Percentiles rank a stretch among this genome's conserved stretches.
phyloP scores from a whole-genome alignment of 768 basidiomycete species.

The Russula abietina region DNA sequence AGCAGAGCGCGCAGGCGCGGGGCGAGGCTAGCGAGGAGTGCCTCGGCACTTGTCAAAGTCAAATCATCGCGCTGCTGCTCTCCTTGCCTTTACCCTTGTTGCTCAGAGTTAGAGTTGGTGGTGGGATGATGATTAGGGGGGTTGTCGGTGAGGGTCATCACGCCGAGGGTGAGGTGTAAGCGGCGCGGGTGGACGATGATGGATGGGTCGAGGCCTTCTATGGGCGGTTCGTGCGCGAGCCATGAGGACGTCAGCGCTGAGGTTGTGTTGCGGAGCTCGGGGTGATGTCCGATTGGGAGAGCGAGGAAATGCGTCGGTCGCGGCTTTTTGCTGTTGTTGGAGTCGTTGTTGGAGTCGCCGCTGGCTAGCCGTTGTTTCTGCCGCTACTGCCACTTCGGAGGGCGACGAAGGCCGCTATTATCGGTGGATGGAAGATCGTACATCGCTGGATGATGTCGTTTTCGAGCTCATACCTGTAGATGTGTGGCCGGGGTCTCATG shows the following conservation, averaged over 20 bases:
- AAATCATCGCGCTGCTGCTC: too few species aligned
- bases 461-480: background rate
- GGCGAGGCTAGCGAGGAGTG: conserved; percentile 7
- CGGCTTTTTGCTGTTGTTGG: too few species aligned
- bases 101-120: background rate
- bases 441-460: background rate
- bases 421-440: background rate
- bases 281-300: conserved; percentile 30
- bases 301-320: conserved; percentile 21
- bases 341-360: too few species aligned
- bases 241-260: conserved; percentile 30
- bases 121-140: too few species aligned
- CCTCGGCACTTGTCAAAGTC: conserved; percentile 26
- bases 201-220: conserved; percentile 51
- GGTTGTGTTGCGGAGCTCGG: conserved; percentile 28
- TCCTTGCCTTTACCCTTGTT: background rate
- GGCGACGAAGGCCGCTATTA: background rate
- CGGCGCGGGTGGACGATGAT: conserved; percentile 59
- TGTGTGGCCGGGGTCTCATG: background rate
- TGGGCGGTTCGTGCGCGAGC: conserved; percentile 30
- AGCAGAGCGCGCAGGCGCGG: conserved; percentile 36
- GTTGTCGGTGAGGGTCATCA: conserved; percentile 50
- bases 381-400: background rate
- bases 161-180: too few species aligned
- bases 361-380: background rate